phyloP scores from a whole-genome alignment of 2,329 filamentous ascomycete species.

The Phaeosphaeriaceae sp. region DNA sequence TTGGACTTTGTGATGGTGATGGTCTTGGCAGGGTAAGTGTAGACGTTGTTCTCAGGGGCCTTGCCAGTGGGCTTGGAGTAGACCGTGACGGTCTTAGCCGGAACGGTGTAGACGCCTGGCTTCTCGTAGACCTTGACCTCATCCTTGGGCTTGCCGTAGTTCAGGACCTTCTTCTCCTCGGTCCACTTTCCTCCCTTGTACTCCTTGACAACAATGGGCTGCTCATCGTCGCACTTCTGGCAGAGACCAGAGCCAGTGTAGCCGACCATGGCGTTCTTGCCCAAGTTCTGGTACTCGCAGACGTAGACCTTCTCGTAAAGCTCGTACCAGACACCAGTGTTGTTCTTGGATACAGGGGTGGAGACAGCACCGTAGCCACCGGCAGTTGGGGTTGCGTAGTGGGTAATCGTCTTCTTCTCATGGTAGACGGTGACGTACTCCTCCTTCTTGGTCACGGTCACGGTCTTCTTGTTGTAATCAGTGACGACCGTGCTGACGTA shows the following conservation, averaged over 20 bases:
- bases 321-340: constrained; percentile 35
- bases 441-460: constrained; percentile 35
- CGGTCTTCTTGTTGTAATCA: constrained; percentile 32
- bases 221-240: constrained; percentile 27
- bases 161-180: constrained; percentile 26
- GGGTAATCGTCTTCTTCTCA: constrained; percentile 34
- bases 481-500: constrained; percentile 37
- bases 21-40: constrained; percentile 36
- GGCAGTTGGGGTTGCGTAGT: constrained; percentile 24
- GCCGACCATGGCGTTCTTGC: constrained; percentile 33
- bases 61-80: constrained; percentile 30
- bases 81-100: constrained; percentile 35
- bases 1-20: constrained; percentile 42
- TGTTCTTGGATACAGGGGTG: constrained; percentile 17
- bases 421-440: constrained; percentile 38
- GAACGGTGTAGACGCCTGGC: constrained; percentile 39
- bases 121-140: constrained; percentile 35
- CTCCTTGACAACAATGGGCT: constrained; percentile 38
- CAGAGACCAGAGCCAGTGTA: constrained; percentile 40
- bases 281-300: constrained; percentile 37
- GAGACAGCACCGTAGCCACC: constrained; percentile 14
- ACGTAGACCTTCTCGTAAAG: constrained; percentile 39
- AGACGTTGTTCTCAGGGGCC: constrained; percentile 29
- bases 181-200: constrained; percentile 40
- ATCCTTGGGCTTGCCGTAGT: constrained; percentile 35